These are phyloP conservation scores for Coemansia sp. DNA, from an alignment of 192 early-diverging fungal genomes.

Conservation along the genomic window DNA sequence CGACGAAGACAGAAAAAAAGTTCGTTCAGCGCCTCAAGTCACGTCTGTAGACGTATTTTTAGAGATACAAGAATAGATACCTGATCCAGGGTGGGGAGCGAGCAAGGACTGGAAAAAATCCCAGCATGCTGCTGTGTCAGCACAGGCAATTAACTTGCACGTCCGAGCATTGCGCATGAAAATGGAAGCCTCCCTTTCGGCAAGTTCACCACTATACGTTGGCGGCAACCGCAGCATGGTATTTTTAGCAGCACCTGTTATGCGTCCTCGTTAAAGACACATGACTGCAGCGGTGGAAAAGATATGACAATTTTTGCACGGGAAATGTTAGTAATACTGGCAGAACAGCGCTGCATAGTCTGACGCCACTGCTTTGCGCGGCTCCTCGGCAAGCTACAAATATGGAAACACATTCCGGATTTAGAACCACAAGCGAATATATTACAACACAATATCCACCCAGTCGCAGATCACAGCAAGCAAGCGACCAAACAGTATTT, in stretches of 20 bases:
- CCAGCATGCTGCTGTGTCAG: too few relatives aligned
- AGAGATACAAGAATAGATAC: slow-evolving; percentile 2
- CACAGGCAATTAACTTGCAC: too few relatives aligned
- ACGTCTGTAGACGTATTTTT: slow-evolving; percentile 2
- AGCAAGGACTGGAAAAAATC: too few relatives aligned
- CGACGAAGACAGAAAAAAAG: neutral
- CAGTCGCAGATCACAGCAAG: neutral
- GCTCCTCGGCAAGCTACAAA: slow-evolving; percentile 48
- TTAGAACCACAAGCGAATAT: neutral
- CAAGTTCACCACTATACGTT: neutral
- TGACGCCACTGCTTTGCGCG: slow-evolving; percentile 26
- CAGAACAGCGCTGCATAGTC: slow-evolving; percentile 44
- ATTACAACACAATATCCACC: neutral
- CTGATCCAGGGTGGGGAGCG: too few relatives aligned
- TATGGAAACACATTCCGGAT: neutral
- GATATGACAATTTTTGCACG: too few relatives aligned
- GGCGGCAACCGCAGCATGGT: neutral
- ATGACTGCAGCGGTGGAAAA: too few relatives aligned
- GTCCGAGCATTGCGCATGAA: too few relatives aligned
- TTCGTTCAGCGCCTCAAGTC: too few relatives aligned
- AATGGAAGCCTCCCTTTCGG: neutral
- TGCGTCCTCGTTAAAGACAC: neutral
- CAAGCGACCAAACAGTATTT: neutral
- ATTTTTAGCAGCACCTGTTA: slow-evolving; percentile 3
- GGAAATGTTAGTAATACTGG: slow-evolving; percentile 23